Conservation (phyloP, 176 grass and related monocot genomes). For the Aegilops umbellulata region DNA sequence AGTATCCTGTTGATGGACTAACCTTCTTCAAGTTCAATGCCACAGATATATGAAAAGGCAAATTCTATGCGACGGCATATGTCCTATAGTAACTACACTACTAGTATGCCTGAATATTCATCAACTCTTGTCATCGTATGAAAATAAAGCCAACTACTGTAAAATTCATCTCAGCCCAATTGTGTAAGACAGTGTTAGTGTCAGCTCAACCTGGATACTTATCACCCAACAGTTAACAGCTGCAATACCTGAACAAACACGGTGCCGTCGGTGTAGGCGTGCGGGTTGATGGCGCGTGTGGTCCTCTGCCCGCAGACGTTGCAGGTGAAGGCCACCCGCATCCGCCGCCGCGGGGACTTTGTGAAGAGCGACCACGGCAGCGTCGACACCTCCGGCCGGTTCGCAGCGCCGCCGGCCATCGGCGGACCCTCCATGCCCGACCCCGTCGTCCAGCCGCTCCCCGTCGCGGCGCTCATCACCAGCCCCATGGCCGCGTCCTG, state of each 20-base stretch:
- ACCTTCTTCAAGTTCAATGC: background rate
- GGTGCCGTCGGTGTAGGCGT: constrained; percentile 90
- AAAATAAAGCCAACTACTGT: background rate
- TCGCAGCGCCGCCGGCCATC: constrained; percentile 30
- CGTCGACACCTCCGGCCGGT: constrained; percentile 48
- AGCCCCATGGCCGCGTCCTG: constrained; percentile 93
- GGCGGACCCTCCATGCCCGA: constrained; percentile 95
- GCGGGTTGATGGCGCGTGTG: constrained; percentile 93
- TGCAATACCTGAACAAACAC: constrained; percentile 80
- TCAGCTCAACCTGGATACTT: background rate
- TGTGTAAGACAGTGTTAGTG: background rate
- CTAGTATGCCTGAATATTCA: background rate
- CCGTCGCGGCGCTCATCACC: constrained; percentile 72
- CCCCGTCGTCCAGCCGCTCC: constrained; percentile 94
- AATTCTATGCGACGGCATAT: background rate
- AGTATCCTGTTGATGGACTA: background rate
- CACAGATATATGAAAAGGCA: background rate
- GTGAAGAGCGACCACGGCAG: constrained; percentile 97
- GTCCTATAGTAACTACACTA: background rate
- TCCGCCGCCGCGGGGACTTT: constrained; percentile 76
- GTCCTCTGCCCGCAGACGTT: constrained; percentile 92
- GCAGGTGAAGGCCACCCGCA: constrained; percentile 97
- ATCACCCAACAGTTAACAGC: too few relatives aligned
- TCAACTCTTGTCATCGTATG: background rate
- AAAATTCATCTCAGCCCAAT: background rate